These are phyloP conservation scores for Sclerotinia minor DNA, from an alignment of 2,329 filamentous ascomycete species.

Conservation along the genomic window DNA sequence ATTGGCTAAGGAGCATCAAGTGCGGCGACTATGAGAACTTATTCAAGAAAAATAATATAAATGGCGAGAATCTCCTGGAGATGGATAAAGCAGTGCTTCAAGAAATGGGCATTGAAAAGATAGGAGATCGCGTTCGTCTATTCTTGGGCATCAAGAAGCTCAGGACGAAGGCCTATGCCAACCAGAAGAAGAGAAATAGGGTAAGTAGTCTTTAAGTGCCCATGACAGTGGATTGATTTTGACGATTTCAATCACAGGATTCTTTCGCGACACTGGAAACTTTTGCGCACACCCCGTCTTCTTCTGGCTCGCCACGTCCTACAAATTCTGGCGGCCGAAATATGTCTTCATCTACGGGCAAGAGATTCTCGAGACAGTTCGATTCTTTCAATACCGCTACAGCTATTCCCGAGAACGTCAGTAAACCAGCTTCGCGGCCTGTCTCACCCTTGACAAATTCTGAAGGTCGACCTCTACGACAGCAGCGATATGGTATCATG, in stretches of 20 bases:
- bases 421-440: constrained; percentile 65
- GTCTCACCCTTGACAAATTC: constrained; percentile 58
- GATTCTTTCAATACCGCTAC: constrained; percentile 44
- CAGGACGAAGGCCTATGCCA: constrained; percentile 72
- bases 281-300: constrained; percentile 57
- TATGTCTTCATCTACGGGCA: constrained; percentile 52
- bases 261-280: constrained; percentile 77
- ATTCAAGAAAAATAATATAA: constrained; percentile 92
- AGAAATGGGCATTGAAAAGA: constrained; percentile 97
- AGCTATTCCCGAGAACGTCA: constrained; percentile 43
- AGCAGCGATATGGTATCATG: constrained; percentile 58
- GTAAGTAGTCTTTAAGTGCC: constrained; percentile 52
- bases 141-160: constrained; percentile 83
- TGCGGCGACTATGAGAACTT: constrained; percentile 91
- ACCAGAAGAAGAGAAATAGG: constrained; percentile 80
- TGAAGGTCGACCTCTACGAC: constrained; percentile 35
- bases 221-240: constrained; percentile 2
- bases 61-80: constrained; percentile 92
- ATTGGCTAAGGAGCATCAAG: constrained; percentile 88
- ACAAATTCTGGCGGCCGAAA: constrained; percentile 54
- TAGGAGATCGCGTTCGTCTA: constrained; percentile 91
- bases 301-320: constrained; percentile 64
- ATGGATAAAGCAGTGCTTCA: constrained; percentile 96
- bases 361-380: constrained; percentile 64
- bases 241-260: constrained; percentile 56